Evolutionary conservation across 108 stramenopile species (phyloP), one percentile per base, ranked within the genome.

Genomic region (Aurantiochytrium sp.): DNA sequence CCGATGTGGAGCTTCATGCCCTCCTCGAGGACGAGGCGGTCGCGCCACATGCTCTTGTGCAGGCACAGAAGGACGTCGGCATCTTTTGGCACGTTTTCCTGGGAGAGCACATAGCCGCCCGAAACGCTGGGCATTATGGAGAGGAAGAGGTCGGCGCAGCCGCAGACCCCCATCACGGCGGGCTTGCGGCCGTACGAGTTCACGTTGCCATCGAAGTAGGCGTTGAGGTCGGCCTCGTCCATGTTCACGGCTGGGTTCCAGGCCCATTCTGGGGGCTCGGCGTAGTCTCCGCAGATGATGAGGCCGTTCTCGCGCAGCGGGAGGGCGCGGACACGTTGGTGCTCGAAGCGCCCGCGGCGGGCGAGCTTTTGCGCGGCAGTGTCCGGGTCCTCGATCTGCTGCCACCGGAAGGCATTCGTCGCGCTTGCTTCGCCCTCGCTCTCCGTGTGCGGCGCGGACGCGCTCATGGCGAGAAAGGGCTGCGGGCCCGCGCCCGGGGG

Each of bases 41-140:
- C 73, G 39, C 73, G 73, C 73, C 73, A 81, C n/a, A 48, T 48
- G 73, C 73, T 81, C 39, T 81, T 81, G 45, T 81, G 39, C 36
- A 81, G n/a, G 24, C 73, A 81, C 19, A 81, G 73, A 1, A 48
- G n/a, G 73, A 81, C 45, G 17, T 41, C 39, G 45, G 27, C 36
- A 15, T 48, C 45, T 15, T 42, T 15, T 22, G 39, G 73, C 27
- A 81, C 45, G 17, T 41, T 24, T 30, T 81, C 73, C 3, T 81
- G 73, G 21, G 73, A 6, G 73, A 81, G 73, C 12, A 42, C 45
- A 48, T 48, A 81, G 39, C 73, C 73, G 12, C 73, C 73, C 12
- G 73, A 81, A 12, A 81, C 39, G 30, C 73, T 81, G 36, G 73
- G 73, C 39, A 81, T 41, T 0, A 81, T 17, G 6, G 73, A 81